Evolutionary conservation across 2,329 filamentous ascomycete genomes (phyloP), one percentile per base, ranked within the genome.

Genomic region (Capronia epimyces): DNA sequence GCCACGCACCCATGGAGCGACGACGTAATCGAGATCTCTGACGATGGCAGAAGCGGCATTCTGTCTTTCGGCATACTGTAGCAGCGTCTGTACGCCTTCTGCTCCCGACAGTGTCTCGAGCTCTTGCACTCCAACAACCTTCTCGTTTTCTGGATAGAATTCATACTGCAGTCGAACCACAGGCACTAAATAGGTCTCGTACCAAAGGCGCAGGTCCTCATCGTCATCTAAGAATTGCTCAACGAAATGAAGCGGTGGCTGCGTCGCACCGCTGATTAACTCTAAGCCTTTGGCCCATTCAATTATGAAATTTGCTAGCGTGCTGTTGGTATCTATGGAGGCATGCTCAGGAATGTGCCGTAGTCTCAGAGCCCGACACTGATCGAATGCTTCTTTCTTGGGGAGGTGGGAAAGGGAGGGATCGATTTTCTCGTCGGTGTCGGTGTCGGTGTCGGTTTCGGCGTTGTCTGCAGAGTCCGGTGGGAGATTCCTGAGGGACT

Each of bases 1-100:
- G 12, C 81, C 81, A 62, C 78, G 80, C 58, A 83, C 76, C 81
- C 81, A 84, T 9, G 81, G 80, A 3, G 79, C 78, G 31, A 83
- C 73, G 18, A 84, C 65, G 3, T 77, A 74, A 56, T 76, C 75
- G 32, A 84, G 58, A 58, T 84, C 82, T 49, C 77, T 70, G 18
- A 71, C 74, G 41, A 77, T 54, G 13, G 36, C 32, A 9, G 37
- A 12, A 12, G 55, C 13, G 48, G 72, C 67, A 52, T 65, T 67
- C 16, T 62, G 62, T 47, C 65, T 64, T 43, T 66, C 63, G 12
- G 64, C 59, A 55, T 71, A 72, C 27, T 70, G 71, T 49, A 84
- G 67, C 42, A 83, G 67, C 44, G 75, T 63, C 37, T 79, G 75
- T 27, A 83, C 69, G 0, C 75, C 80, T 7, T 71, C 70, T 49